A percentile compares a stretch with the other conserved stretches of the same genome.
These are phyloP conservation scores for Cephaloascus albidus DNA, from an alignment of 805 yeast species.

Conservation along the genomic window DNA sequence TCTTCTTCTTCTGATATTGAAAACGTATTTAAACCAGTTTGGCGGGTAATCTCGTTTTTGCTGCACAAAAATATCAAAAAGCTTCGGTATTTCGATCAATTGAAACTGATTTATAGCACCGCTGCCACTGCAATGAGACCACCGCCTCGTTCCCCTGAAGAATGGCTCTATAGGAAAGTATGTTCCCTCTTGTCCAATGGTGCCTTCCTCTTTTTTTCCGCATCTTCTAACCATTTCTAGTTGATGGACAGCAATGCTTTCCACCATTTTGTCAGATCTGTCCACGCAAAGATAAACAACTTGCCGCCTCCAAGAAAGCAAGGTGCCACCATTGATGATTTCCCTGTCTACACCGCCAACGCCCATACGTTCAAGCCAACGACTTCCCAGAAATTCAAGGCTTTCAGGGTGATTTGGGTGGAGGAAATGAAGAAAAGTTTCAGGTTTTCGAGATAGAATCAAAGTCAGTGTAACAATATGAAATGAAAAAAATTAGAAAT, in stretches of 20 bases:
- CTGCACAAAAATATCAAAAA: too few relatives aligned
- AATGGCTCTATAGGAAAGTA: slow-evolving; percentile 28
- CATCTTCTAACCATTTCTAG: slow-evolving; percentile 12
- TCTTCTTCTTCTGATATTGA: too few relatives aligned
- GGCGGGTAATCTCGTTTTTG: too few relatives aligned
- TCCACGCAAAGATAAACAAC: slow-evolving; percentile 59
- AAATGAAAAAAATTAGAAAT: slow-evolving; percentile 2
- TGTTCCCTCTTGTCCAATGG: slow-evolving; percentile 2
- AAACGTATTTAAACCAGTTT: too few relatives aligned
- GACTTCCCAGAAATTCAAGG: slow-evolving; percentile 44
- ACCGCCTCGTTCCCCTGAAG: slow-evolving; percentile 31
- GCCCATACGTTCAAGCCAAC: slow-evolving; percentile 38
- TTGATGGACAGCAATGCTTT: slow-evolving; percentile 51
- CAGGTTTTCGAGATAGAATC: slow-evolving; percentile 29
- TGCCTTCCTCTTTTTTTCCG: background rate
- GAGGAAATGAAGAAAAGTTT: slow-evolving; percentile 52
- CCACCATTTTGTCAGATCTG: slow-evolving; percentile 49
- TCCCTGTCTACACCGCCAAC: slow-evolving; percentile 5
- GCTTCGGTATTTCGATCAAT: too few relatives aligned
- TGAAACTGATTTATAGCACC: too few relatives aligned
- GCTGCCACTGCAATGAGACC: slow-evolving; percentile 5
- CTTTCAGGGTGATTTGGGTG: slow-evolving; percentile 47
- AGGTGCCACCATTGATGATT: slow-evolving; percentile 3
- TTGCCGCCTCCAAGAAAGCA: slow-evolving; percentile 35
- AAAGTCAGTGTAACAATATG: slow-evolving; percentile 1